phyloP scores from a whole-genome alignment of 345 rosid species.

The Balakata baccata region DNA sequence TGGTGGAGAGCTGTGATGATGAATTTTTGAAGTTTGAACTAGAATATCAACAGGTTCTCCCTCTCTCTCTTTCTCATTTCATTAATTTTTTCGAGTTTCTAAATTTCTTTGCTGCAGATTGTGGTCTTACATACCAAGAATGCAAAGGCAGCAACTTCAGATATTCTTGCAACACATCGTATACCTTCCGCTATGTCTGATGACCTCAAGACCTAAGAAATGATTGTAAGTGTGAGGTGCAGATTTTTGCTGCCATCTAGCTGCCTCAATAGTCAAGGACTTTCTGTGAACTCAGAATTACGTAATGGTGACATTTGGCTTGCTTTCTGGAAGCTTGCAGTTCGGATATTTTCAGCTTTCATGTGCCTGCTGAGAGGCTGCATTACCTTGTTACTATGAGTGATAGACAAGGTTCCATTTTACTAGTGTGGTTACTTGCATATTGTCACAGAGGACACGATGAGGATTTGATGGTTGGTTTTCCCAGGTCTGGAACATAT shows the following conservation, averaged over 20 bases:
- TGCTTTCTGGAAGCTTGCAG: neutral
- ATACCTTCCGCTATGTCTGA: conserved; percentile 85
- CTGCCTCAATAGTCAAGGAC: neutral
- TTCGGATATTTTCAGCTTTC: neutral
- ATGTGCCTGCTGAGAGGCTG: neutral
- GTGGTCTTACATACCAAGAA: conserved; percentile 62
- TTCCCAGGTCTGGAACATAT: neutral
- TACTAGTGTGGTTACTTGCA: neutral
- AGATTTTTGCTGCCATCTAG: conserved; percentile 1
- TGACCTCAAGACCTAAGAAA: conserved; percentile 62
- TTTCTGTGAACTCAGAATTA: neutral
- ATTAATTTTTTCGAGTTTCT: neutral
- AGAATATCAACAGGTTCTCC: conserved; percentile 74
- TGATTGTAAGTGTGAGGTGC: neutral
- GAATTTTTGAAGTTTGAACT: conserved; percentile 77
- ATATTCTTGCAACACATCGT: conserved; percentile 76
- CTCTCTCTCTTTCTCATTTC: conserved; percentile 1
- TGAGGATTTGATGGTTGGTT: neutral
- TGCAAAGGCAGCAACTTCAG: conserved; percentile 75
- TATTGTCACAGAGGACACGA: neutral
- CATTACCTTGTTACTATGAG: neutral
- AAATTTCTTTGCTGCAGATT: conserved; percentile 38
- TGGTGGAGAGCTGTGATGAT: conserved; percentile 82
- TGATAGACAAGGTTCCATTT: neutral
- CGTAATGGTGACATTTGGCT: neutral